Conservation (phyloP, 129 eudicot genomes). For the Heracleum sosnowskyi region DNA sequence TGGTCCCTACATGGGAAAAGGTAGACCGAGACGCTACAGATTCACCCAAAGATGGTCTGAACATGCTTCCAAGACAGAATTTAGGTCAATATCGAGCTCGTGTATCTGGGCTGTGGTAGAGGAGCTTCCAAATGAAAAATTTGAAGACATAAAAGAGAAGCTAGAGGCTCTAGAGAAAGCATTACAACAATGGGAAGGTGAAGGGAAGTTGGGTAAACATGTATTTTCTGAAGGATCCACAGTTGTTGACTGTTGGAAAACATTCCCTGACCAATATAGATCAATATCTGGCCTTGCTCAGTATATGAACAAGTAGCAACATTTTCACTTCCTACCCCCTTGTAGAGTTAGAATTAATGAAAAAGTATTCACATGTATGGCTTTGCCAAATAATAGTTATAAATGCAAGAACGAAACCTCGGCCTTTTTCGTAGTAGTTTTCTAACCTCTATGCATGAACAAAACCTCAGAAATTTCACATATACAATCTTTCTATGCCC, state of each 20-base stretch:
- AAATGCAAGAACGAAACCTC: background rate
- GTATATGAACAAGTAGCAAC: background rate
- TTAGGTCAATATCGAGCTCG: slow-evolving; percentile 48
- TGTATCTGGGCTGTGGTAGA: slow-evolving; percentile 89
- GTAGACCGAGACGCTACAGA: slow-evolving; percentile 68
- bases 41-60: slow-evolving; percentile 78
- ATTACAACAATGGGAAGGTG: slow-evolving; percentile 29
- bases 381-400: background rate
- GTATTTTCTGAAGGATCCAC: slow-evolving; percentile 68
- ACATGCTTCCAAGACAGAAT: slow-evolving; percentile 38
- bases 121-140: slow-evolving; percentile 35
- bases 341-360: background rate
- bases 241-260: slow-evolving; percentile 71
- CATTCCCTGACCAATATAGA: slow-evolving; percentile 56
- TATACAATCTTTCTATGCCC: background rate
- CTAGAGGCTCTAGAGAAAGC: slow-evolving; percentile 42
- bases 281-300: slow-evolving; percentile 36
- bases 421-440: background rate
- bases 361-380: background rate
- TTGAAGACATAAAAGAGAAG: slow-evolving; percentile 32
- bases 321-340: background rate
- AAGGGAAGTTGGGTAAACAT: slow-evolving; percentile 31
- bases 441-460: background rate
- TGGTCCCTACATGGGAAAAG: slow-evolving; percentile 60
- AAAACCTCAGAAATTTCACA: background rate